phyloP scores from a whole-genome alignment of 345 rosid species.

The Brassica rapa region DNA sequence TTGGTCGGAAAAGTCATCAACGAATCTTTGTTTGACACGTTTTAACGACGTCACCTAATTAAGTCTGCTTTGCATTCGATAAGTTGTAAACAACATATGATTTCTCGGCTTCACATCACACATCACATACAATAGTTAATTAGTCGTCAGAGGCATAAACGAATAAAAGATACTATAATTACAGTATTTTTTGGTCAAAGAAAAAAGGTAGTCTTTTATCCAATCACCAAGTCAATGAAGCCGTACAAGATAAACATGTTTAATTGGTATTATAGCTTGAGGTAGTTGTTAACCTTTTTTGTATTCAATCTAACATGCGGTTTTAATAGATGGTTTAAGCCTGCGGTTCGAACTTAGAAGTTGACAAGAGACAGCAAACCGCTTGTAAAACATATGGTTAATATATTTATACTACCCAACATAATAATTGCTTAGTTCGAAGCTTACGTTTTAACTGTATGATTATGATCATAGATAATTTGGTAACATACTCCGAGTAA shows the following conservation, averaged over 20 bases:
- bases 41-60: constrained; percentile 6
- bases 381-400: background rate
- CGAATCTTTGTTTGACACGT: constrained; percentile 23
- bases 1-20: constrained; percentile 31
- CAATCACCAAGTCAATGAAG: background rate
- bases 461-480: background rate
- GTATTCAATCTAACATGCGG: background rate
- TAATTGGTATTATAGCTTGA: background rate
- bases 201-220: background rate
- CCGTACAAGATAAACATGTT: background rate
- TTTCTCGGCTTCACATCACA: background rate
- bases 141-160: background rate
- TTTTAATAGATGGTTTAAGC: background rate
- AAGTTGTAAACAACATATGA: background rate
- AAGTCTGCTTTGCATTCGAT: background rate
- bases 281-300: background rate
- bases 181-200: background rate
- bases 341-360: background rate
- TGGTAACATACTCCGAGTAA: too few species aligned
- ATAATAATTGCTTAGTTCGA: background rate
- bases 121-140: background rate
- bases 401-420: background rate
- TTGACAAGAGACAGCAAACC: background rate
- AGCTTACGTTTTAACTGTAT: background rate
- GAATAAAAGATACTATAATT: background rate